Percentiles rank a stretch among this genome's conserved stretches.
Evolutionary conservation across 2,329 filamentous ascomycete genomes (phyloP).

Genomic region (Septoria petroselini): DNA sequence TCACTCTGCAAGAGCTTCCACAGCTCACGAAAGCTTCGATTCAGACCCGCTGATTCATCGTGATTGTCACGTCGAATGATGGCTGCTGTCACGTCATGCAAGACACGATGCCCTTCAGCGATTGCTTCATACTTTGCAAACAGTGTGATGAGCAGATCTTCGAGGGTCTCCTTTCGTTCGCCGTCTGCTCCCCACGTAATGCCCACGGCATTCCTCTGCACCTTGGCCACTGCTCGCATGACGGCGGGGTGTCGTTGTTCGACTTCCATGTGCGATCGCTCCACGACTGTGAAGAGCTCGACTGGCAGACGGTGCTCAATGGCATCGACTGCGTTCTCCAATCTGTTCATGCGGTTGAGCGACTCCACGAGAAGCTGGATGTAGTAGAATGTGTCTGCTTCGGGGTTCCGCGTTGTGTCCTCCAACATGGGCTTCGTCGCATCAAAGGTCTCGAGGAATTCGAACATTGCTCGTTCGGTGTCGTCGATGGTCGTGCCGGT

Average conservation of each 20-base stretch:
- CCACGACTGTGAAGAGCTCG: constrained; percentile 88
- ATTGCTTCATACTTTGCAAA: constrained; percentile 98
- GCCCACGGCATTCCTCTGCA: constrained; percentile 41
- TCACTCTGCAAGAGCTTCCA: constrained; percentile 99
- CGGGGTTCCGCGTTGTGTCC: constrained; percentile 88
- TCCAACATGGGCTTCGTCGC: constrained; percentile 63
- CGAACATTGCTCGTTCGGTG: constrained; percentile 55
- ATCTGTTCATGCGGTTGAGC: constrained; percentile 79
- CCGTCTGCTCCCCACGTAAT: constrained; percentile 34
- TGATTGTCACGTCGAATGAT: constrained; percentile 76
- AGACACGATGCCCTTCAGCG: constrained; percentile 86
- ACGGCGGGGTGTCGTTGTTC: constrained; percentile 89
- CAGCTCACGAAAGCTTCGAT: constrained; percentile 88
- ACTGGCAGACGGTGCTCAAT: constrained; percentile 92
- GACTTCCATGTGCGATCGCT: constrained; percentile 90
- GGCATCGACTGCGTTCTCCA: constrained; percentile 82
- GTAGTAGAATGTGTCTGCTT: constrained; percentile 93
- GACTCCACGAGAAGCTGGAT: constrained; percentile 83
- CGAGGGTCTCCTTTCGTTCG: constrained; percentile 68
- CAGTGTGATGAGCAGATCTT: constrained; percentile 85
- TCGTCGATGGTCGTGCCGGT: constrained; percentile 35
- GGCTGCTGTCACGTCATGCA: constrained; percentile 86
- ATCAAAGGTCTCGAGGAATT: constrained; percentile 58
- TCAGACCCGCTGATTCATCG: constrained; percentile 61
- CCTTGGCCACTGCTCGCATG: constrained; percentile 54